Evolutionary conservation across 2,329 filamentous ascomycete species (phyloP), one percentile per base, ranked within the genome.

Genomic region (Hypomyces rosellus): DNA sequence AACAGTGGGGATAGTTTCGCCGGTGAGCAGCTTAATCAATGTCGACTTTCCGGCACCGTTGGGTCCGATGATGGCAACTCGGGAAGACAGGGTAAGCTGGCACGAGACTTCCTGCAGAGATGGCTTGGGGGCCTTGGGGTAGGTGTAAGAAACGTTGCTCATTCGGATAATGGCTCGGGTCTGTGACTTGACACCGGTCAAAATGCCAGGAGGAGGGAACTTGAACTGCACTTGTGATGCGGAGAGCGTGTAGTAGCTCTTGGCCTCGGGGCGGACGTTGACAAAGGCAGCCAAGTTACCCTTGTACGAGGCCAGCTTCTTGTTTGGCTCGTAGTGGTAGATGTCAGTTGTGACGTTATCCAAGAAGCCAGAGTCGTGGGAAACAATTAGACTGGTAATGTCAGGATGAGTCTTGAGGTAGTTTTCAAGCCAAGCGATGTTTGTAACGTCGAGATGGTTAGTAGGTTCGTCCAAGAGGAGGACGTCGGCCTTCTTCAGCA

Each of bases 1-100:
- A 16, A 72, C 71, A 55, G 86, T 86, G 14, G 89, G 93, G 58
- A 96, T 85, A 16, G 85, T 82, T 69, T 97, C 93, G 59, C 92
- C 93, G 11, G 93, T 99, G 52, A 99, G 78, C 53, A 99, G 78
- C 76, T 99, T 99, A 75, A 99, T 96, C 55, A 99, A 82, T 0
- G 93, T 99, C 12, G 92, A 96, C 73, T 99, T 99, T 66, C 93
- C 93, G 39, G 93, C 93, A 80, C 93, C 93, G 66, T 99, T 99
- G 64, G 89, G 89, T 53, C 93, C 93, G 58, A 99, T 96, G 61
- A 99, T 95, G 55, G 92, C 93, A 36, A 95, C 89, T 63, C 93
- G 86, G 39, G 92, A 97, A 4, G 91, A 96, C 43, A 99, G 78
- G 2, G 84, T 84, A 37, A 99, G 80, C 59, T 89, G 85, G 68